A percentile compares a stretch with the other conserved stretches of the same genome.
Conservation (phyloP, 306 rosid species). For the Trifolium fragiferum region DNA sequence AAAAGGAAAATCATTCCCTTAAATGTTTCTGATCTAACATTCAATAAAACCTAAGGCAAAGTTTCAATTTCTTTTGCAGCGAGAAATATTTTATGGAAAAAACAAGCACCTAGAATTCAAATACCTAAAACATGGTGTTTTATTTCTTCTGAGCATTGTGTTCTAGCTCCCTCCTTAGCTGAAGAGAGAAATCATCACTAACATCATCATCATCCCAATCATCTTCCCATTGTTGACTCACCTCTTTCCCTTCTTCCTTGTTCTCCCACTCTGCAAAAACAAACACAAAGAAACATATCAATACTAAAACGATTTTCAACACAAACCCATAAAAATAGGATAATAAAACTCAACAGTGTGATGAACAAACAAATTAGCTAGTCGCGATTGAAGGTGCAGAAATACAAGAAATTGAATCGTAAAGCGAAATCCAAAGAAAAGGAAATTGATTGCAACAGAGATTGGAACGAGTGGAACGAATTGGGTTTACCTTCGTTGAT, state of each 20-base stretch:
- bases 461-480: background rate
- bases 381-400: no score
- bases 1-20: background rate
- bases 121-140: conserved; percentile 14
- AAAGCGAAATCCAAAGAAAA: background rate
- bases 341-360: no score
- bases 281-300: conserved; percentile 21
- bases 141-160: conserved; percentile 56
- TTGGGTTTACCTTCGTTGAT: conserved; percentile 64
- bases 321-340: no score
- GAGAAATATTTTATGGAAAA: background rate
- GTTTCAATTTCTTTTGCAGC: conserved; percentile 28
- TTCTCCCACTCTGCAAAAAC: conserved; percentile 67
- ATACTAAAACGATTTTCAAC: no score
- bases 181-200: conserved; percentile 88
- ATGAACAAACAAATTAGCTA: no score
- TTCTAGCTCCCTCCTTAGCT: conserved; percentile 81
- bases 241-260: conserved; percentile 82
- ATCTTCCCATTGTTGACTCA: conserved; percentile 89
- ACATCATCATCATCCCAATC: conserved; percentile 98
- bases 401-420: no score
- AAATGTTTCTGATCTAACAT: conserved; percentile 14
- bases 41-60: conserved; percentile 11
- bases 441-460: background rate
- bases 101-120: conserved; percentile 32